Percentiles rank a stretch among this genome's conserved stretches.
Evolutionary conservation across 306 rosid species (phyloP).

Genomic region (Rosa chinensis): DNA sequence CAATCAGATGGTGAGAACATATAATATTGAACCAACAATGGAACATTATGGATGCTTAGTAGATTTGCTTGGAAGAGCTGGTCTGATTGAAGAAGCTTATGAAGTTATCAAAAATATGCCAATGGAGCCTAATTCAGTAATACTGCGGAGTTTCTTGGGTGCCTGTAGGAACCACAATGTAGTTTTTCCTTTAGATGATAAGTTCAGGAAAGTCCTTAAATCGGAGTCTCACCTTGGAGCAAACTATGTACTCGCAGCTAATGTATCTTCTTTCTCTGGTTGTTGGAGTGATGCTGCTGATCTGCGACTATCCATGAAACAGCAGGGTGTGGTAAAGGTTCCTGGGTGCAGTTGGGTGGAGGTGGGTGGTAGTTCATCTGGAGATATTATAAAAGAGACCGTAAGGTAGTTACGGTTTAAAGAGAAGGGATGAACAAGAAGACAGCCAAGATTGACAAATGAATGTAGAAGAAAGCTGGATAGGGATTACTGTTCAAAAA

Average conservation of each 20-base stretch:
- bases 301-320: conserved; percentile 56
- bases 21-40: conserved; percentile 49
- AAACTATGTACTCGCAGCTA: conserved; percentile 57
- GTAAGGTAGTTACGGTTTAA: not conserved
- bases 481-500: not conserved
- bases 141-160: conserved; percentile 58
- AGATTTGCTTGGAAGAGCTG: conserved; percentile 68
- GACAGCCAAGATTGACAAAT: not conserved
- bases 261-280: conserved; percentile 43
- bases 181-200: conserved; percentile 42
- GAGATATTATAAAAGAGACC: not conserved
- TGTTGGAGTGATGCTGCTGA: conserved; percentile 53
- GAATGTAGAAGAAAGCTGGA: not conserved
- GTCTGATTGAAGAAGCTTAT: conserved; percentile 54
- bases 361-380: conserved; percentile 30
- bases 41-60: conserved; percentile 71
- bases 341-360: conserved; percentile 73
- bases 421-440: not conserved
- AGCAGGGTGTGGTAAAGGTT: conserved; percentile 48
- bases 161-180: conserved; percentile 48
- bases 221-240: conserved; percentile 56
- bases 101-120: conserved; percentile 53
- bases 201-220: conserved; percentile 34
- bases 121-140: conserved; percentile 50
- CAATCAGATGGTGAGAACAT: conserved; percentile 48